Evolutionary conservation across 768 basidiomycete species (phyloP).

Genomic region (Tylopilus plumbeoviolaceoides): DNA sequence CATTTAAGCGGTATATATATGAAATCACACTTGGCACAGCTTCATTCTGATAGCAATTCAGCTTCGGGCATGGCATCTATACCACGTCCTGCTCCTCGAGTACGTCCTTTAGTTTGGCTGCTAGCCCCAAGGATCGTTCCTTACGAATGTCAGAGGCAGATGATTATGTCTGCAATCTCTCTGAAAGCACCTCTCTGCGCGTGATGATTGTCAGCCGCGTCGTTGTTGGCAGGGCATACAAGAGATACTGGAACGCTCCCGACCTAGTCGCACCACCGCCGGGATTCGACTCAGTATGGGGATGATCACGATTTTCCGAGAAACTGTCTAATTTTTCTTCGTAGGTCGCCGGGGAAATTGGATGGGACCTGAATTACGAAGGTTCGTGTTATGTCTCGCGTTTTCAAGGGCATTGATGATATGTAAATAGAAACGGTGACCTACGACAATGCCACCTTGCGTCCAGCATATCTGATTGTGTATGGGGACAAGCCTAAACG

Average conservation of each 20-base stretch:
- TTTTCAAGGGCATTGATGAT: background rate
- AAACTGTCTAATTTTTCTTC: background rate
- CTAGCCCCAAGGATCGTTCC: background rate
- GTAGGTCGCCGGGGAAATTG: slow-evolving; percentile 61
- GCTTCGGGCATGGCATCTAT: slow-evolving; percentile 71
- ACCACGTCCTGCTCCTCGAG: slow-evolving; percentile 65
- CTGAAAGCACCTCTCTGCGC: slow-evolving; percentile 40
- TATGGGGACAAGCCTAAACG: slow-evolving; percentile 39
- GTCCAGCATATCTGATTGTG: slow-evolving; percentile 63
- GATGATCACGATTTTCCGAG: slow-evolving; percentile 12
- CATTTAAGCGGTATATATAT: slow-evolving; percentile 44
- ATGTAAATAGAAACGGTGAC: slow-evolving; percentile 52
- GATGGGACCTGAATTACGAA: slow-evolving; percentile 61
- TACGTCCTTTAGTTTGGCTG: slow-evolving; percentile 26
- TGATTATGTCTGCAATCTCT: slow-evolving; percentile 50
- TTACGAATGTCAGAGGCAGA: slow-evolving; percentile 51
- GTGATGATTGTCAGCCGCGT: slow-evolving; percentile 58
- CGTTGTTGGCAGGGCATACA: slow-evolving; percentile 56
- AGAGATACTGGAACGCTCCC: slow-evolving; percentile 46
- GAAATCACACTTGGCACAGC: background rate
- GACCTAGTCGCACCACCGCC: slow-evolving; percentile 46
- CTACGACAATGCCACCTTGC: slow-evolving; percentile 62
- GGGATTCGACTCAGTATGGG: slow-evolving; percentile 57
- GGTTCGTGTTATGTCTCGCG: slow-evolving; percentile 15
- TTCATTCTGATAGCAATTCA: slow-evolving; percentile 16